Evolutionary conservation across 352 stramenopile genomes (phyloP), one percentile per base, ranked within the genome.

Genomic region (Phytopythium oedochilum): DNA sequence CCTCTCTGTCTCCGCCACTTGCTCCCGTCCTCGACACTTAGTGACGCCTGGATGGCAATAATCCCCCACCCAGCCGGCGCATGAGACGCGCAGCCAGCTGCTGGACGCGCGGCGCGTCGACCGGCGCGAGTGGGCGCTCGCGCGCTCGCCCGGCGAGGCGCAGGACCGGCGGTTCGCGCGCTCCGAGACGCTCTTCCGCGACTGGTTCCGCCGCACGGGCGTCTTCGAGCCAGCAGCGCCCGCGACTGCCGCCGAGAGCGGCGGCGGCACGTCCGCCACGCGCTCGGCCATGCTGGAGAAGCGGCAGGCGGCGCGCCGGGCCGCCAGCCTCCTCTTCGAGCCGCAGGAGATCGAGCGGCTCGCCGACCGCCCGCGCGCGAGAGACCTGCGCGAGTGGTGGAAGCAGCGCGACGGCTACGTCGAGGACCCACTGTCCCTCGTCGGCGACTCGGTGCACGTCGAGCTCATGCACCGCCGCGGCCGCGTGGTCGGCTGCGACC

Each of bases 331-430:
- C 14, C 68, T 70, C 55, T 87, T 86, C 56, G 70, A 88, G 34
- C 73, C 75, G 15, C 59, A 53, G 3, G 75, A 87, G 51, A 71
- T 87, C 53, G 65, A 76, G 61, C 59, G 75, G 1, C 56, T 86
- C 9, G 35, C 43, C 8, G 74, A 86, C 35, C 83, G 84, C 34
- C 79, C 79, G 22, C 83, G 77, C 31, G 59, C 63, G 0, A 42
- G 66, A 3, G 55, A 82, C 25, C 63, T 88, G 8, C 23, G 51
- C 8, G 56, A 68, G 38, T 92, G 82, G 82, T 92, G 82, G 82
- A 84, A 65, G 25, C 57, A 61, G 14, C 61, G 70, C 23, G 48
- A 65, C 2, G 82, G 75, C 6, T 90, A 92, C 50, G 72, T 90
- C 1, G 71, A 75, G 4, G 71, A 87, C 18, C 72, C 79, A n/a